phyloP scores from a whole-genome alignment of 352 stramenopile genomes.

The Globisporangium abappressorium region DNA sequence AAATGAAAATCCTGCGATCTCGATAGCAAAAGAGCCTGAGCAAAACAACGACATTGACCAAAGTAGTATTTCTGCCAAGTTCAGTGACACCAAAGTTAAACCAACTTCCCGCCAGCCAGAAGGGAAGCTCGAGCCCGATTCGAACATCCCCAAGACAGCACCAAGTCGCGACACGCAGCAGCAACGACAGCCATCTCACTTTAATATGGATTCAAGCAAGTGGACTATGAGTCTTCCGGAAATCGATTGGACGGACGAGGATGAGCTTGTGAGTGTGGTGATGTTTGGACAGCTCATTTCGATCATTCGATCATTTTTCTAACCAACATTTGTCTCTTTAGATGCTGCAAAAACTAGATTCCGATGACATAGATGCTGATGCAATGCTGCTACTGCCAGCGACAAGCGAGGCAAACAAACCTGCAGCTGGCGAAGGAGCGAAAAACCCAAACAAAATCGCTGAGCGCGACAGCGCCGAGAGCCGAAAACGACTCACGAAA shows the following conservation, averaged over 20 bases:
- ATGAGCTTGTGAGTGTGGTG: conserved; percentile 36
- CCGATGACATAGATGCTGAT: conserved; percentile 6
- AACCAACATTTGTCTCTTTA: conserved; percentile 3
- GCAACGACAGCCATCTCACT: neutral
- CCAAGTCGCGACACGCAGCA: neutral
- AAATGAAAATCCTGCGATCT: neutral
- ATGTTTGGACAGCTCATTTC: neutral
- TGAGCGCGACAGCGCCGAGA: conserved; percentile 35
- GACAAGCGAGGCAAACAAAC: neutral
- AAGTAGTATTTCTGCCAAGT: neutral
- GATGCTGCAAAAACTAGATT: conserved; percentile 35
- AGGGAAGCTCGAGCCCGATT: neutral
- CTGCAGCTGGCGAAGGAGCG: neutral
- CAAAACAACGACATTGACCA: conserved; percentile 2
- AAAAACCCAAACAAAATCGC: conserved; percentile 18
- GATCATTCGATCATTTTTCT: neutral
- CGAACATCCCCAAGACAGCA: neutral
- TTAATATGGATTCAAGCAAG: neutral
- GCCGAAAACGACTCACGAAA: conserved; percentile 35
- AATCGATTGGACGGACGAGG: conserved; percentile 54
- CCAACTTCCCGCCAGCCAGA: neutral
- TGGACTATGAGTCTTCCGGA: conserved; percentile 27
- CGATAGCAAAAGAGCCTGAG: conserved; percentile 1
- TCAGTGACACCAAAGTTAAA: neutral
- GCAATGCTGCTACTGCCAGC: neutral